Evolutionary conservation across 371 early-diverging fungal genomes (phyloP).

Genomic region (Mucor irregularis): DNA sequence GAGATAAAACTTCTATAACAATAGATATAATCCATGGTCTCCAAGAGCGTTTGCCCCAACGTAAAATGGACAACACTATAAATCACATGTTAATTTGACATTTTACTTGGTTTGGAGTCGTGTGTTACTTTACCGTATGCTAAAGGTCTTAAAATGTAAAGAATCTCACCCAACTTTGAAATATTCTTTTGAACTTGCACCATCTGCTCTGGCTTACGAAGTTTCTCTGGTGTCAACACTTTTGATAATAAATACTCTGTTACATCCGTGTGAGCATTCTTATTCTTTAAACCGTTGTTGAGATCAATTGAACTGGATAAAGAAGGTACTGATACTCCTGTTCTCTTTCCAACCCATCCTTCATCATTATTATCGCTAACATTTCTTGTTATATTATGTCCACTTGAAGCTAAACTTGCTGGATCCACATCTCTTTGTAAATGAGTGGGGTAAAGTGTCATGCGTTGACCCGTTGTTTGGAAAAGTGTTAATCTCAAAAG

Average conservation of each 20-base stretch:
- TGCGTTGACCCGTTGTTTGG: conserved; percentile 61
- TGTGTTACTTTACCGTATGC: conserved; percentile 73
- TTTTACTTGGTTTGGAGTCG: background rate
- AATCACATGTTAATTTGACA: background rate
- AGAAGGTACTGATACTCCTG: conserved; percentile 36
- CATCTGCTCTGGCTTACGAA: conserved; percentile 68
- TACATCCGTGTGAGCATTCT: conserved; percentile 47
- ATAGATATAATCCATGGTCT: conserved; percentile 86
- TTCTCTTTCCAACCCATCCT: conserved; percentile 46
- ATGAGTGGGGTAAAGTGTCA: conserved; percentile 66
- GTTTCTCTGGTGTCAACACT: conserved; percentile 62
- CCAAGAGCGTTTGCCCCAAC: conserved; percentile 78
- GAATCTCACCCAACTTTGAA: conserved; percentile 71
- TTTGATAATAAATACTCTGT: conserved; percentile 66
- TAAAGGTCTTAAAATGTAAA: conserved; percentile 85
- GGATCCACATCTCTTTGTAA: conserved; percentile 78
- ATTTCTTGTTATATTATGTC: background rate
- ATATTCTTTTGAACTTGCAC: conserved; percentile 59
- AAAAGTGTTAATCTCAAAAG: conserved; percentile 62
- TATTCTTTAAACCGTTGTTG: conserved; percentile 8
- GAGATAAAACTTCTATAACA: conserved; percentile 65
- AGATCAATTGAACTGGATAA: conserved; percentile 32
- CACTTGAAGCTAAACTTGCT: conserved; percentile 36
- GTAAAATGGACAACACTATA: conserved; percentile 72
- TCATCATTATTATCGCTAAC: conserved; percentile 4